Evolutionary conservation across 495 filamentous ascomycete genomes (phyloP), one percentile per base, ranked within the genome.

Genomic region (Penicillium taxi): DNA sequence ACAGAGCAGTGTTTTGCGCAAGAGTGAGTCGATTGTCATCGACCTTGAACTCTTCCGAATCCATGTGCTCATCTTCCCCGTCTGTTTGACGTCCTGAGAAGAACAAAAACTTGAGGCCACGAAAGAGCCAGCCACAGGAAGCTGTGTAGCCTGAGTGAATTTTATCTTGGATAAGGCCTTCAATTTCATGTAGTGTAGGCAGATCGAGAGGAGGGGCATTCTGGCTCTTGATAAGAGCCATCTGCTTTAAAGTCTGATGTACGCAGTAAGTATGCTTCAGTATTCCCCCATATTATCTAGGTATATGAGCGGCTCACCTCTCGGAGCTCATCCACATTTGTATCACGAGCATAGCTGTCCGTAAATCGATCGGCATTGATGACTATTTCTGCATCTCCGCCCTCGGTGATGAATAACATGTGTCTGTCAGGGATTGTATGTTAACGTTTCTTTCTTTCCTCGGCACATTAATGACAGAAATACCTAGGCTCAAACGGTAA

Each of bases 281-380:
- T n/a, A n/a, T n/a, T n/a, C n/a, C n/a, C n/a, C n/a, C n/a, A n/a
- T n/a, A n/a, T n/a, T n/a, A n/a, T n/a, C n/a, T n/a, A n/a, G n/a
- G n/a, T n/a, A n/a, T n/a, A 18, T 9, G 23, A 15, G 19, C 14
- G 14, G 39, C 47, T 24, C 28, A 86, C 61, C 9, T 64, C 56
- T 30, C 59, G 64, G 19, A 96, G 61, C 50, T 94, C 85, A 3
- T 80, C 74, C 0, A 67, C 52, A 1, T 60, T 72, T 8, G 82
- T 65, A 45, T 94, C 78, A 18, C 87, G 71, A 1, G 80, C 72
- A 55, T 87, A 96, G 50, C 87, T 89, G 57, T 98, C 91, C 2
- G 76, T 79, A 47, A 73, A 94, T 42, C 69, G 64, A 56, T 98
- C 91, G 6, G 82, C 64, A 41, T 78, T 84, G 15, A 44, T 48